Evolutionary conservation across 441 rosid species (phyloP), one percentile per base, ranked within the genome.

Genomic region (Adansonia madagascariensis): DNA sequence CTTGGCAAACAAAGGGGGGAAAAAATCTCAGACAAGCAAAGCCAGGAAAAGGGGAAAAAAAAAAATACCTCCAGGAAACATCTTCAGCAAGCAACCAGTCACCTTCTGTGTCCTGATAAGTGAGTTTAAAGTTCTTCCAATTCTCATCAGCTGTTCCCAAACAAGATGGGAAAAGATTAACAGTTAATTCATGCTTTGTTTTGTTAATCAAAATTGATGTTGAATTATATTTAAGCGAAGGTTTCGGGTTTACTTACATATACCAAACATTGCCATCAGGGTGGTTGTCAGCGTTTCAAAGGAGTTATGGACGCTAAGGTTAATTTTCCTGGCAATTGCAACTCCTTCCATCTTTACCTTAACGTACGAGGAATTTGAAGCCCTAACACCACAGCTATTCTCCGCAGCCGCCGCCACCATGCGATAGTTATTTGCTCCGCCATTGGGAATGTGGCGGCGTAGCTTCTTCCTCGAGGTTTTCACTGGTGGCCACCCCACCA

Each of bases 341-440:
- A 83, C 85, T 68, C 97, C 97, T 27, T 92, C 91, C 92, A 91
- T 86, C 74, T 84, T 88, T 77, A 91, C 97, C 82, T 92, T 92
- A 53, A 92, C 87, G 80, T 80, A 92, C 83, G 71, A 80, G 50
- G 91, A 89, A 31, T 82, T 81, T 17, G 86, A 81, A 3, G 53
- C 47, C 20, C 79, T 80, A 0, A 65, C 57, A 15, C 84, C 79
- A 22, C 81, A 59, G 57, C 83, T 76, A 67, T 50, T 79, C 47
- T 18, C 82, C 78, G 24, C 81, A 2, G 35, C 35, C 35, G 4
- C 35, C 14, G 61, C 84, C 79, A 10, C 80, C 66, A 57, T 27
- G 65, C 52, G 72, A 17, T 74, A 68, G 71, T 78, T 57, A 63
- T 47, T 3, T 17, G 71, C 52, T 67, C 35, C 27, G 52, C 9